phyloP scores from a whole-genome alignment of 768 basidiomycete species.

The Suillus hirtellus region DNA sequence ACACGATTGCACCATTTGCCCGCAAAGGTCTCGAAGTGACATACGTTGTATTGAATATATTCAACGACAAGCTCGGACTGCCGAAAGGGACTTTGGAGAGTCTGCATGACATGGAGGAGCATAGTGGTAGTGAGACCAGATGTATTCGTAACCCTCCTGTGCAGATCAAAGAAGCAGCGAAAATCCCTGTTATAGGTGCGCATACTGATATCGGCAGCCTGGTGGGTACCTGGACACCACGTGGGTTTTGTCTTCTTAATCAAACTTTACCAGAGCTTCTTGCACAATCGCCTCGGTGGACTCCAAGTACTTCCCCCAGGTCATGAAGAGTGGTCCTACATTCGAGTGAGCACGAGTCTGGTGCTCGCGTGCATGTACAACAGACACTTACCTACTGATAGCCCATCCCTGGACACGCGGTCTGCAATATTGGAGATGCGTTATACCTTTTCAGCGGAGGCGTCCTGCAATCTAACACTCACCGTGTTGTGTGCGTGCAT shows the following conservation, averaged over 20 bases:
- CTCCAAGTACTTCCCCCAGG: slow-evolving; percentile 68
- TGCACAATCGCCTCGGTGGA: slow-evolving; percentile 71
- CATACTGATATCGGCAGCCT: slow-evolving; percentile 75
- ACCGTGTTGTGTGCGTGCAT: slow-evolving; percentile 47
- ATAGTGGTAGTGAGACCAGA: slow-evolving; percentile 59
- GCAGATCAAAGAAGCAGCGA: slow-evolving; percentile 24
- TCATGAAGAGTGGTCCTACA: slow-evolving; percentile 63
- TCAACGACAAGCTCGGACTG: slow-evolving; percentile 57
- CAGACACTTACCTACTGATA: slow-evolving; percentile 11
- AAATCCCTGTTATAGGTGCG: slow-evolving; percentile 45
- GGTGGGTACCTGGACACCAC: slow-evolving; percentile 34
- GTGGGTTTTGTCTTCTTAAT: no score
- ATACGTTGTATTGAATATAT: slow-evolving; percentile 50
- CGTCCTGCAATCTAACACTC: slow-evolving; percentile 62
- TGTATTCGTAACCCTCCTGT: slow-evolving; percentile 50
- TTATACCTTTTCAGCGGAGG: slow-evolving; percentile 63
- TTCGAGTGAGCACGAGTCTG: slow-evolving; percentile 44
- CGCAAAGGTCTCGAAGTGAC: slow-evolving; percentile 58
- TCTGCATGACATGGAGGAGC: slow-evolving; percentile 45
- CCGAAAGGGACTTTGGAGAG: slow-evolving; percentile 46
- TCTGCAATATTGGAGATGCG: slow-evolving; percentile 66
- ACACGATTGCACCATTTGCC: slow-evolving; percentile 53
- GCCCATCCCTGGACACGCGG: slow-evolving; percentile 57
- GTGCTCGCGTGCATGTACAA: slow-evolving; percentile 1
- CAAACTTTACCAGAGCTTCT: slow-evolving; percentile 47